A percentile compares a stretch with the other conserved stretches of the same genome.
These are phyloP conservation scores for Colletotrichum lentis DNA, from an alignment of 2,329 filamentous ascomycete species.

Conservation along the genomic window DNA sequence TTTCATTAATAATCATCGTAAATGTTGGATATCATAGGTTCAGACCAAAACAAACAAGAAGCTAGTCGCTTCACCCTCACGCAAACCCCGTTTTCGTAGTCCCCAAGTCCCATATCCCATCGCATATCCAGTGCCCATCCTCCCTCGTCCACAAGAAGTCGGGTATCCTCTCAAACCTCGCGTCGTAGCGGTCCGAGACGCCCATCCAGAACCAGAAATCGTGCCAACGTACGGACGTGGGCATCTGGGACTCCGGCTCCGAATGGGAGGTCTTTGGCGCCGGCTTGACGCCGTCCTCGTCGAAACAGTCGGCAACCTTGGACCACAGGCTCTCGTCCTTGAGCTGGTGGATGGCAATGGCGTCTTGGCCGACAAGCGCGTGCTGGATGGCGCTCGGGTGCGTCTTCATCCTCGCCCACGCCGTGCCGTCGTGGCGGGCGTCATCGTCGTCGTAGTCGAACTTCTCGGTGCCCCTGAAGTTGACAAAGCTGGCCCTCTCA, in stretches of 20 bases:
- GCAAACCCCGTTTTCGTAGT: conserved; percentile 35
- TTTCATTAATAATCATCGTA: background rate
- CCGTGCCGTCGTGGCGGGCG: conserved; percentile 42
- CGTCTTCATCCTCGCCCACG: conserved; percentile 43
- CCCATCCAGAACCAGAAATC: conserved; percentile 42
- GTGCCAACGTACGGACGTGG: conserved; percentile 39
- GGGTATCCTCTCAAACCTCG: conserved; percentile 42
- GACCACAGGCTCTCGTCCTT: conserved; percentile 42
- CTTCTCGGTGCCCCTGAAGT: conserved; percentile 44
- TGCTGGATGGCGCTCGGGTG: conserved; percentile 42
- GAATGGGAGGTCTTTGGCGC: conserved; percentile 17
- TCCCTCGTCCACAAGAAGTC: conserved; percentile 39
- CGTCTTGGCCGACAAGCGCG: conserved; percentile 40
- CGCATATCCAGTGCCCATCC: conserved; percentile 41
- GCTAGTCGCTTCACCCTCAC: background rate
- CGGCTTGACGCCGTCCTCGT: conserved; percentile 42
- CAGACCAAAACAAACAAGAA: background rate
- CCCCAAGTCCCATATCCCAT: conserved; percentile 43
- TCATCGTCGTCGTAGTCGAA: conserved; percentile 46
- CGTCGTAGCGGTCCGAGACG: conserved; percentile 36
- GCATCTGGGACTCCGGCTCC: conserved; percentile 22
- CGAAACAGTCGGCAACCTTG: conserved; percentile 45
- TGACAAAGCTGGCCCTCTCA: conserved; percentile 43
- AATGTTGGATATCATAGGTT: background rate
- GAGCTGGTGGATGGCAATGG: conserved; percentile 44